These are phyloP conservation scores for Solanum hybrid DNA, from an alignment of 305 asterid species.

Conservation along the genomic window DNA sequence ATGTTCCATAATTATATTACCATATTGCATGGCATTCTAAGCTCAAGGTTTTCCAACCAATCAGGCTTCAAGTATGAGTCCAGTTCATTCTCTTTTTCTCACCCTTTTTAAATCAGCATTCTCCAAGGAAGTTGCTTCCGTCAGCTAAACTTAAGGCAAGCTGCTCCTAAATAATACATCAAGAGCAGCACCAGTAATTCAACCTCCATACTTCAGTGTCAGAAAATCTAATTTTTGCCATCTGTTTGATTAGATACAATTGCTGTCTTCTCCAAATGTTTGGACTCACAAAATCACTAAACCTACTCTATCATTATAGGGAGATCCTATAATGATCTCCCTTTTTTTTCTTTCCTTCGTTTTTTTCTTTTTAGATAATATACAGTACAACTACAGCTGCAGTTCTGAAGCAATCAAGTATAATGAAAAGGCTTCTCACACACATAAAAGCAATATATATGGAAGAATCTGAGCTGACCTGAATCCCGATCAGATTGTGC, in stretches of 20 bases:
- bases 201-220: neutral
- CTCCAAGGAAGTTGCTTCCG: neutral
- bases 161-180: neutral
- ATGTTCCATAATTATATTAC: neutral
- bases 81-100: neutral
- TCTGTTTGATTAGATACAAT: neutral
- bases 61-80: neutral
- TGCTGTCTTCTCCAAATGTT: neutral
- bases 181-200: neutral
- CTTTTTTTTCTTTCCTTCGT: neutral
- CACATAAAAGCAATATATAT: neutral
- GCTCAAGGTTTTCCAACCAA: neutral
- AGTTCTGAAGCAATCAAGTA: neutral
- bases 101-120: neutral
- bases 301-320: neutral
- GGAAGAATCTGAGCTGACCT: conserved; percentile 34
- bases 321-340: neutral
- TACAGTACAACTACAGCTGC: neutral
- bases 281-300: neutral
- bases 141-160: neutral
- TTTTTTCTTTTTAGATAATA: neutral
- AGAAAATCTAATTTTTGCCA: neutral
- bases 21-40: neutral
- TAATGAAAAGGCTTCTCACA: neutral
- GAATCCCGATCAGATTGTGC: conserved; percentile 69